These are phyloP conservation scores for Pulveroboletus sp. DNA, from an alignment of 768 basidiomycete species.

Conservation along the genomic window DNA sequence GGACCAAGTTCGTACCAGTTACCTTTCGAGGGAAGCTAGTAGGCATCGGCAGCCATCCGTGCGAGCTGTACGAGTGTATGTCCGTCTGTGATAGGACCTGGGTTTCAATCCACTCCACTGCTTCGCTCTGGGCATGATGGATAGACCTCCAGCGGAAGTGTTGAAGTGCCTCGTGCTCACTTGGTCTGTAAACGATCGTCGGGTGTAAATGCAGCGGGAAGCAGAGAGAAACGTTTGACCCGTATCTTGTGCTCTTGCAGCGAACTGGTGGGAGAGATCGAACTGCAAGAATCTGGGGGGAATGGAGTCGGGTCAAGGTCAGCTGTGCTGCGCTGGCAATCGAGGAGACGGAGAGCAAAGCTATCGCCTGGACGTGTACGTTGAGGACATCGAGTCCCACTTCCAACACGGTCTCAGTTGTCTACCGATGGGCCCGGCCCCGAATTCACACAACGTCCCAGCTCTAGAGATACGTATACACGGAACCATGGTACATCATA, in stretches of 20 bases:
- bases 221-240: slow-evolving; percentile 5
- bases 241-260: background rate
- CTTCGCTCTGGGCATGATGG: slow-evolving; percentile 43
- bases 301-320: background rate
- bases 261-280: slow-evolving; percentile 18
- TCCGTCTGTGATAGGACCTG: no score
- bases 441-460: background rate
- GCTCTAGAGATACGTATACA: background rate
- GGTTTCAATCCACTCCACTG: slow-evolving; percentile 62
- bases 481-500: background rate
- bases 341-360: background rate
- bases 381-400: background rate
- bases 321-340: slow-evolving; percentile 1
- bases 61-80: slow-evolving; percentile 81
- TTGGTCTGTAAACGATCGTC: slow-evolving; percentile 58
- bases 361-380: slow-evolving; percentile 6
- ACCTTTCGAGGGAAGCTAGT: slow-evolving; percentile 61
- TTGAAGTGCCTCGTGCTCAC: slow-evolving; percentile 46
- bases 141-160: slow-evolving; percentile 51
- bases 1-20: slow-evolving; percentile 81
- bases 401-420: no score
- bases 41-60: slow-evolving; percentile 87
- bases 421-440: background rate
- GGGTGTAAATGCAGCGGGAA: slow-evolving; percentile 6
- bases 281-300: slow-evolving; percentile 17